phyloP scores from a whole-genome alignment of 805 yeast species.

The Lipomyces spencermartinsiae region DNA sequence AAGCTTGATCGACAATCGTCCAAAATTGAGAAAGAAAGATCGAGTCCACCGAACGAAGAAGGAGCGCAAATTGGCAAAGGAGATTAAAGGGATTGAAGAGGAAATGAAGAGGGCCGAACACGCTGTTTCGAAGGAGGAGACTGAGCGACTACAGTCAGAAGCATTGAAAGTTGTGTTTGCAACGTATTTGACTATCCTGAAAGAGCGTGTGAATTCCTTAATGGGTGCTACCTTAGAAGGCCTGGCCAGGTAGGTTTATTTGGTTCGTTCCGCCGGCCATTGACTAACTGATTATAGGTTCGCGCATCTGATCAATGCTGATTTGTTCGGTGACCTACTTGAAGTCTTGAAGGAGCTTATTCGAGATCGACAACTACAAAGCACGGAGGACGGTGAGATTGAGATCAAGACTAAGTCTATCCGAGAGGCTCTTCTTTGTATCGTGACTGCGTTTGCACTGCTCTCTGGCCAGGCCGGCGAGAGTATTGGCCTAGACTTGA shows the following conservation, averaged over 20 bases:
- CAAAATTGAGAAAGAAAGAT: constrained; percentile 80
- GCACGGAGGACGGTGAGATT: constrained; percentile 47
- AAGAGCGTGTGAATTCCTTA: constrained; percentile 63
- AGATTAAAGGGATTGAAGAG: constrained; percentile 82
- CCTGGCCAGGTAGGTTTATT: constrained; percentile 56
- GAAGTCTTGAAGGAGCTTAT: constrained; percentile 87
- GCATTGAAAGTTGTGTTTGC: constrained; percentile 74
- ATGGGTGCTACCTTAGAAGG: constrained; percentile 93
- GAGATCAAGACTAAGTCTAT: constrained; percentile 35
- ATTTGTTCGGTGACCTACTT: constrained; percentile 88
- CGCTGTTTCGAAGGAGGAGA: constrained; percentile 83
- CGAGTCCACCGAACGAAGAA: constrained; percentile 90
- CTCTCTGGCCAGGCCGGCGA: constrained; percentile 74
- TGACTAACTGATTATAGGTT: constrained; percentile 49
- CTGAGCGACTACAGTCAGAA: constrained; percentile 85
- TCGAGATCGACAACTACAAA: constrained; percentile 26
- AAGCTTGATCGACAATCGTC: constrained; percentile 38
- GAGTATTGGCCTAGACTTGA: constrained; percentile 79
- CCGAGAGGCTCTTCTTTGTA: constrained; percentile 79
- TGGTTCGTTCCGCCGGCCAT: background rate
- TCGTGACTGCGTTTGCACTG: constrained; percentile 88
- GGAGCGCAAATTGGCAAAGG: constrained; percentile 86
- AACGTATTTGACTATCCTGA: constrained; percentile 78
- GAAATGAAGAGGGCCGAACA: constrained; percentile 88
- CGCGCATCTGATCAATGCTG: constrained; percentile 92